Evolutionary conservation across 495 filamentous ascomycete species (phyloP).

Genomic region (Aspergillus conjunctus): DNA sequence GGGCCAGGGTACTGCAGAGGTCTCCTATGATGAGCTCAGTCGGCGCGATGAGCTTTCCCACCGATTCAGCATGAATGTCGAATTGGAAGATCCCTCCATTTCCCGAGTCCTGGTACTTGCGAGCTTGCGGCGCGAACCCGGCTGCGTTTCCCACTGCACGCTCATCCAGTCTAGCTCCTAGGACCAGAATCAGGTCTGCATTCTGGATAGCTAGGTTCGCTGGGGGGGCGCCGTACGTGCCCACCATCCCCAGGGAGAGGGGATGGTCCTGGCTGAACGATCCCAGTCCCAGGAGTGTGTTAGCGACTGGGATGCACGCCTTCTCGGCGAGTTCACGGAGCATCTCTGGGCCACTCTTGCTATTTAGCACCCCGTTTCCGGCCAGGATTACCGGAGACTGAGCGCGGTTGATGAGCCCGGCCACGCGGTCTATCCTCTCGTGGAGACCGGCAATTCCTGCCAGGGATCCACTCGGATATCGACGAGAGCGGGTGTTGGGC

Average conservation of each 20-base stretch:
- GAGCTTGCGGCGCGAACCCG: constrained; percentile 59
- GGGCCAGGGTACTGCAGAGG: constrained; percentile 66
- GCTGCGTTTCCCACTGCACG: constrained; percentile 57
- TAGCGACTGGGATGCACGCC: constrained; percentile 61
- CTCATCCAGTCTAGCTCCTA: constrained; percentile 65
- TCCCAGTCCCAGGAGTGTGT: constrained; percentile 65
- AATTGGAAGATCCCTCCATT: constrained; percentile 66
- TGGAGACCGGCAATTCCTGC: constrained; percentile 50
- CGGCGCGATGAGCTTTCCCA: constrained; percentile 27
- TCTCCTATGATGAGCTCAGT: constrained; percentile 45
- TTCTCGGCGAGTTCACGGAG: constrained; percentile 60
- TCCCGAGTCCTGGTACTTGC: constrained; percentile 42
- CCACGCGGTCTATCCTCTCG: constrained; percentile 44
- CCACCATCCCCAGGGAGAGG: constrained; percentile 63
- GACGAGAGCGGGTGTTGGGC: constrained; percentile 41
- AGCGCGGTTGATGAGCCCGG: constrained; percentile 56
- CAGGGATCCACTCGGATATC: constrained; percentile 47
- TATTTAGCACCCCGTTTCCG: constrained; percentile 57
- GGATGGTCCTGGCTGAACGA: constrained; percentile 60
- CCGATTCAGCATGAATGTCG: constrained; percentile 61
- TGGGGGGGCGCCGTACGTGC: constrained; percentile 64
- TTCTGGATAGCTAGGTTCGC: constrained; percentile 68
- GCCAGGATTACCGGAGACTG: constrained; percentile 63
- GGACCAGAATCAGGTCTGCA: constrained; percentile 61
- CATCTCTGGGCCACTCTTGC: constrained; percentile 51